Evolutionary conservation across 164 flowering plant species (phyloP), one percentile per base, ranked within the genome.

Genomic region (Annona cherimola): DNA sequence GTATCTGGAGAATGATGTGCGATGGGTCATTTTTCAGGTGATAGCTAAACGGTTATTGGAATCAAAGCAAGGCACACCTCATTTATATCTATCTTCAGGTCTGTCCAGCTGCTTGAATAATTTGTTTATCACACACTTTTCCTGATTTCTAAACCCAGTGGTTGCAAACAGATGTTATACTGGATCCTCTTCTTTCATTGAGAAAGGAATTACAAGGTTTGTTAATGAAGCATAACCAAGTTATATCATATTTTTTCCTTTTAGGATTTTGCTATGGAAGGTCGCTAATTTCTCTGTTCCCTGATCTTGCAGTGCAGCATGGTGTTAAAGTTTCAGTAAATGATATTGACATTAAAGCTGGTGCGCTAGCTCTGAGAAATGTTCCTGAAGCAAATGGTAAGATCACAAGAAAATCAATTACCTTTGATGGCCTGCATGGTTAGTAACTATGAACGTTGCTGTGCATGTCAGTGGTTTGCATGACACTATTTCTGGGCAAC

Each of bases 301-400:
- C 66, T 50, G 18, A 46, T 69, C 67, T 74, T 81, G 66, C 97
- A 94, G 99, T 88, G 67, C 76, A 89, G 76, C 91, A 87, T 78
- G 86, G 84, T 80, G 76, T 90, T 70, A 93, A 93, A 83, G 98
- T 95, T 74, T 95, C 99, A 16, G 98, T 95, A 57, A 95, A 95
- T 82, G 99, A 95, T 76, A 88, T 95, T 62, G 90, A 93, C 78
- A 89, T 93, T 76, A 95, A 93, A 86, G 97, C 95, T 67, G 96
- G 93, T 68, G 98, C 99, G 65, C 71, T 89, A 66, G 94, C 99
- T 16, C 81, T 95, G 73, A 88, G 83, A 75, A 91, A 84, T 81
- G 90, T 91, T 19, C 94, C 93, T 19, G 88, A 87, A 79, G 99
- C 98, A 74, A 95, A 95, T 86, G 94, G 99, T 95, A 83, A 79